Evolutionary conservation across 805 yeast species (phyloP).

Genomic region (Saturnispora zaruensis): DNA sequence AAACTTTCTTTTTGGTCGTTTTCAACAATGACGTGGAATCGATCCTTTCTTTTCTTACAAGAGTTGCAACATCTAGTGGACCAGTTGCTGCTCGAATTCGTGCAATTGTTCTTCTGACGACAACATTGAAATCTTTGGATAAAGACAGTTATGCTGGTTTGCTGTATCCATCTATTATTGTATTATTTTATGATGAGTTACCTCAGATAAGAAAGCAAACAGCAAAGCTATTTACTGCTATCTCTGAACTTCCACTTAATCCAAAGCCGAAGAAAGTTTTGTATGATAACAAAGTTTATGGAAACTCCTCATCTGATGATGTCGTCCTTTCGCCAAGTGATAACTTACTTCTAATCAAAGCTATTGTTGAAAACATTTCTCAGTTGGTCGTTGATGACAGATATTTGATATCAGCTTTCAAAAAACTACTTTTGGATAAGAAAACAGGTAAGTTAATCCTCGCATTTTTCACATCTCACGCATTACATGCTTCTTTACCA

Average conservation of each 20-base stretch:
- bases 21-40: constrained; percentile 18
- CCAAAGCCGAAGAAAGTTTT: constrained; percentile 33
- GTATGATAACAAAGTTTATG: constrained; percentile 52
- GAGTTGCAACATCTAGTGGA: constrained; percentile 48
- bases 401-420: constrained; percentile 34
- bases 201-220: constrained; percentile 42
- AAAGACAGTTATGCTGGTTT: constrained; percentile 35
- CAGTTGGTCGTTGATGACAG: constrained; percentile 44
- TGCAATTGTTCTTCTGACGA: constrained; percentile 36
- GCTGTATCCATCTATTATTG: constrained; percentile 48
- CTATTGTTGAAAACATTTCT: constrained; percentile 30
- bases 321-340: constrained; percentile 60
- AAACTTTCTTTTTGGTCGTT: constrained; percentile 15
- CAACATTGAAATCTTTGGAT: constrained; percentile 30
- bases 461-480: constrained; percentile 66
- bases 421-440: constrained; percentile 36
- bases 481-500: constrained; percentile 42
- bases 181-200: constrained; percentile 44
- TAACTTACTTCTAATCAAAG: constrained; percentile 36
- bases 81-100: constrained; percentile 50
- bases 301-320: constrained; percentile 32
- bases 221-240: constrained; percentile 30
- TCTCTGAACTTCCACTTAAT: constrained; percentile 19
- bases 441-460: constrained; percentile 48
- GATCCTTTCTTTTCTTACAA: constrained; percentile 47